These are phyloP conservation scores for Candida maris DNA, from an alignment of 805 yeast genomes.

Conservation along the genomic window DNA sequence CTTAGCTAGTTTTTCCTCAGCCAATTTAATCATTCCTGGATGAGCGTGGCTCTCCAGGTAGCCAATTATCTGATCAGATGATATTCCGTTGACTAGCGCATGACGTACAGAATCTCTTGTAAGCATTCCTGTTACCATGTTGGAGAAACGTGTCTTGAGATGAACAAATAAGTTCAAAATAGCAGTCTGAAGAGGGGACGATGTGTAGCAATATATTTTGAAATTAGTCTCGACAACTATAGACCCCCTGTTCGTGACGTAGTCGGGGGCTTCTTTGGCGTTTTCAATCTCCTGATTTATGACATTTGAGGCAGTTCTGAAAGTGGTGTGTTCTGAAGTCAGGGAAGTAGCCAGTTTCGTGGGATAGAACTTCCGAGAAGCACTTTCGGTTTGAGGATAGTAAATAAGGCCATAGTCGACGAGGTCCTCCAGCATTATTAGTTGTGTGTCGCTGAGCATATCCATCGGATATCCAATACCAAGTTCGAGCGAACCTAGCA, in stretches of 20 bases:
- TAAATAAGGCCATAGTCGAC: slow-evolving; percentile 90
- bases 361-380: slow-evolving; percentile 58
- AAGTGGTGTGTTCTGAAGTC: slow-evolving; percentile 75
- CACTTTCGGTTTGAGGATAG: slow-evolving; percentile 21
- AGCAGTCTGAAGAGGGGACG: slow-evolving; percentile 93
- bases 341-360: slow-evolving; percentile 86
- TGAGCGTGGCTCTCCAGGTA: slow-evolving; percentile 91
- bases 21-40: slow-evolving; percentile 77
- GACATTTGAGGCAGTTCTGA: slow-evolving; percentile 70
- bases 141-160: slow-evolving; percentile 76
- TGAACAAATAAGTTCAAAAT: slow-evolving; percentile 85
- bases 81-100: slow-evolving; percentile 84
- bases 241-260: slow-evolving; percentile 47
- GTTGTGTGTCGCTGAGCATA: slow-evolving; percentile 74
- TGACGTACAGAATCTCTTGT: slow-evolving; percentile 87
- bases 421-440: slow-evolving; percentile 81
- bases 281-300: slow-evolving; percentile 61
- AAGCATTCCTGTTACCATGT: slow-evolving; percentile 89
- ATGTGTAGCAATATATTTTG: slow-evolving; percentile 87
- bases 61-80: slow-evolving; percentile 90
- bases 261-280: slow-evolving; percentile 20
- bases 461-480: slow-evolving; percentile 80
- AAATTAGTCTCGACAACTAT: slow-evolving; percentile 91
- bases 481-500: slow-evolving; percentile 86
- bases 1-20: slow-evolving; percentile 65